Conservation (phyloP, 306 rosid species). For the Mimosa bimucronata region DNA sequence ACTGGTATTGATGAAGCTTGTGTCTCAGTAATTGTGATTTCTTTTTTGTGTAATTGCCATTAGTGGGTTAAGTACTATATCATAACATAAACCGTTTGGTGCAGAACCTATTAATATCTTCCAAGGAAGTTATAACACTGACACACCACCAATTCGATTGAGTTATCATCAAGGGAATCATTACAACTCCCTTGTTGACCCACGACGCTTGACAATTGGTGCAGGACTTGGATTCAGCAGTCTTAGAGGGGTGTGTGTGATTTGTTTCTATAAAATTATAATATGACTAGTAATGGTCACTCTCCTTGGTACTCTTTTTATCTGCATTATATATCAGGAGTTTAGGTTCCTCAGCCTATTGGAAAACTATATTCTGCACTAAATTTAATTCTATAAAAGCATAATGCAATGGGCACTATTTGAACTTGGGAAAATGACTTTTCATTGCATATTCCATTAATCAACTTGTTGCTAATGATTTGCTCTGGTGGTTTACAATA, state of each 20-base stretch:
- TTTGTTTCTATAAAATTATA: background rate
- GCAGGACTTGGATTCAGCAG: slow-evolving; percentile 92
- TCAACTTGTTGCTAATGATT: slow-evolving; percentile 22
- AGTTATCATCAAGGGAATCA: slow-evolving; percentile 96
- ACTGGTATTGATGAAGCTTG: slow-evolving; percentile 74
- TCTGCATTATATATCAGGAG: background rate
- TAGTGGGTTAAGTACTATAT: slow-evolving; percentile 20
- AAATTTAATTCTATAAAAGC: slow-evolving; percentile 14
- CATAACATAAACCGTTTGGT: slow-evolving; percentile 33
- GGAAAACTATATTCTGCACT: background rate
- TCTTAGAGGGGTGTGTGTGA: slow-evolving; percentile 73
- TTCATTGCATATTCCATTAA: background rate
- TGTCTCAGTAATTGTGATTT: slow-evolving; percentile 4
- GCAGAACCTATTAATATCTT: slow-evolving; percentile 96
- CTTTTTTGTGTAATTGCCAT: slow-evolving; percentile 11
- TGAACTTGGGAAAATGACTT: slow-evolving; percentile 19
- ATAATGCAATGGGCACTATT: background rate
- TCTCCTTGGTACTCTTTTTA: background rate
- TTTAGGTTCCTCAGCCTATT: slow-evolving; percentile 21
- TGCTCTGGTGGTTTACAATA: slow-evolving; percentile 18
- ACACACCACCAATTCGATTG: slow-evolving; percentile 86
- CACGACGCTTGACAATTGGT: slow-evolving; percentile 76
- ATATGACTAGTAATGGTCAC: slow-evolving; percentile 3
- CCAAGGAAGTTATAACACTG: slow-evolving; percentile 84
- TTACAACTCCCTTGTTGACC: slow-evolving; percentile 97